phyloP scores from a whole-genome alignment of 2,329 filamentous ascomycete species.

The Penicillium expansum region DNA sequence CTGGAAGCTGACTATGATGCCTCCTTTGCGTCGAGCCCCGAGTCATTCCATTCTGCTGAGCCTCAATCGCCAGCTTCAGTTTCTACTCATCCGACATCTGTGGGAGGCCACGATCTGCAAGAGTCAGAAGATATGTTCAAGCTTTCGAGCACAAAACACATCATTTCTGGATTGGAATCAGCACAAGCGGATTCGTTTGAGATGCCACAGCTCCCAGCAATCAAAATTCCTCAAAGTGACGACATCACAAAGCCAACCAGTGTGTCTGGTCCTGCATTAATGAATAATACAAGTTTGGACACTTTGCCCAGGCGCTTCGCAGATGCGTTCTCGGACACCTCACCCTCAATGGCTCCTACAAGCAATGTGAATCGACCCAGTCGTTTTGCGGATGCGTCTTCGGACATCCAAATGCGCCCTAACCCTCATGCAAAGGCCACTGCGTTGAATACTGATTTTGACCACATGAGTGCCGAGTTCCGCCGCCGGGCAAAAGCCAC shows the following conservation, averaged over 20 bases:
- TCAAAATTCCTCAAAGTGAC: neutral
- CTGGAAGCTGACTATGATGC: slow-evolving; percentile 27
- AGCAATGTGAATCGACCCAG: neutral
- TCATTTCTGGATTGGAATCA: neutral
- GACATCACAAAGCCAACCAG: neutral
- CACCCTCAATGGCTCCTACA: neutral
- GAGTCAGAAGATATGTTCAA: slow-evolving; percentile 3
- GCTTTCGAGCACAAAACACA: neutral
- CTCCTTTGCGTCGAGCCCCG: slow-evolving; percentile 38
- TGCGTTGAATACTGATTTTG: slow-evolving; percentile 23
- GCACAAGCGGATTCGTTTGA: neutral
- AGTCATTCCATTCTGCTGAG: slow-evolving; percentile 45
- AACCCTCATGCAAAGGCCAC: slow-evolving; percentile 30
- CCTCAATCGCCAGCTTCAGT: slow-evolving; percentile 21
- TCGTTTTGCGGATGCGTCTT: slow-evolving; percentile 5
- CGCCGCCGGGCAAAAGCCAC: slow-evolving; percentile 57
- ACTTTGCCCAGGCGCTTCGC: neutral
- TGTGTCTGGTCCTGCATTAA: neutral
- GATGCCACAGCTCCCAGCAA: neutral
- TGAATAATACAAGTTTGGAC: neutral
- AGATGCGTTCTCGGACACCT: neutral
- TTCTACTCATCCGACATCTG: slow-evolving; percentile 24
- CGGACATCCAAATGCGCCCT: neutral
- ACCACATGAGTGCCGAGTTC: slow-evolving; percentile 36
- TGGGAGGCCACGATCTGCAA: slow-evolving; percentile 2